phyloP scores from a whole-genome alignment of 208 protist species.

The Trypanosoma caninum region DNA sequence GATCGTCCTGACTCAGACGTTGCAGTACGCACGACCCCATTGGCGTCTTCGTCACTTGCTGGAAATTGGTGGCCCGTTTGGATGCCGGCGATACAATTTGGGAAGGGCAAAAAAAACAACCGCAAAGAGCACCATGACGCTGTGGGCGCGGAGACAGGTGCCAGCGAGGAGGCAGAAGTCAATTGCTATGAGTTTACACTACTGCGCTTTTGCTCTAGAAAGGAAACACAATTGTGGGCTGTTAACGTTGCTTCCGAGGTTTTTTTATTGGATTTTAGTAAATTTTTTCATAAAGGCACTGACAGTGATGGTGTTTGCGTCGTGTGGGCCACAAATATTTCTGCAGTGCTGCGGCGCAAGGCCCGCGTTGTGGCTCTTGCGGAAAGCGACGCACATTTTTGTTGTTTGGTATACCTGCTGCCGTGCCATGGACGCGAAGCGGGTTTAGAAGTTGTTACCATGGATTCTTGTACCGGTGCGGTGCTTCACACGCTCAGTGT shows the following conservation, averaged over 20 bases:
- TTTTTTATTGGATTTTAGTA: constrained; percentile 45
- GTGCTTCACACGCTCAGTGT: constrained; percentile 56
- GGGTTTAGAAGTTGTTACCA: constrained; percentile 50
- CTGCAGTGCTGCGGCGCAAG: constrained; percentile 31
- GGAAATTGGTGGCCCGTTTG: constrained; percentile 19
- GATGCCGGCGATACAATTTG: constrained; percentile 11
- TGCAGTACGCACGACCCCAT: constrained; percentile 11
- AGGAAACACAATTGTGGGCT: constrained; percentile 45
- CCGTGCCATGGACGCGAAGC: constrained; percentile 14
- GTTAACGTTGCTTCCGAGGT: constrained; percentile 49
- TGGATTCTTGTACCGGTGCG: constrained; percentile 41
- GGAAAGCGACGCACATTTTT: constrained; percentile 48
- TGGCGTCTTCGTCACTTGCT: constrained; percentile 18
- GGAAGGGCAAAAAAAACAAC: constrained; percentile 11
- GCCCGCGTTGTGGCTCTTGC: constrained; percentile 41
- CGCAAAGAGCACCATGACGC: not conserved
- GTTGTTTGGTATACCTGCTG: constrained; percentile 31
- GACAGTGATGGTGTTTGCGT: constrained; percentile 15
- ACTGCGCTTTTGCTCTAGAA: constrained; percentile 37
- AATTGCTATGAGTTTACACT: constrained; percentile 39
- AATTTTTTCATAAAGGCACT: not conserved
- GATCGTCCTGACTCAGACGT: constrained; percentile 24
- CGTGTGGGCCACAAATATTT: constrained; percentile 63
- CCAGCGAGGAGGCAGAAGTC: constrained; percentile 1
- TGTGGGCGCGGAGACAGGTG: not conserved